A percentile compares a stretch with the other conserved stretches of the same genome.
phyloP scores from a whole-genome alignment of 352 stramenopile species.

The Globisporangium paroecandrum region DNA sequence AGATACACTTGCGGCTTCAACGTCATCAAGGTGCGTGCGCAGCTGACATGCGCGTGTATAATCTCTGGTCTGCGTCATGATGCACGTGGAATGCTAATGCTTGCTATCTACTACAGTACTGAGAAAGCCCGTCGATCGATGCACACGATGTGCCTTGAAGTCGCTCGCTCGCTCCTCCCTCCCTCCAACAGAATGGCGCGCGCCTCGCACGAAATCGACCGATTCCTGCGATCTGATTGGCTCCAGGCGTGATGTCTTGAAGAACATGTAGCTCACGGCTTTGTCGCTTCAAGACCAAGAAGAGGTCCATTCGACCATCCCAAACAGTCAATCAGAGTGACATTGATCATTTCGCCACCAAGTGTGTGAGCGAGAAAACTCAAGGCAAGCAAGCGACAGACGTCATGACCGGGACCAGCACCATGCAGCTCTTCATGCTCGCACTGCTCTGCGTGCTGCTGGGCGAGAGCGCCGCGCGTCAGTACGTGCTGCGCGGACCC shows the following conservation, averaged over 20 bases:
- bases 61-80: too few relatives aligned
- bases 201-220: too few relatives aligned
- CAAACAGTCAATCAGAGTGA: neutral
- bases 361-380: neutral
- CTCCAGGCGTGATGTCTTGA: constrained; percentile 4
- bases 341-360: neutral
- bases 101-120: too few relatives aligned
- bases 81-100: too few relatives aligned
- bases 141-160: neutral
- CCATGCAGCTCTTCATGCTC: constrained; percentile 19
- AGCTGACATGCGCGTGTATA: too few relatives aligned
- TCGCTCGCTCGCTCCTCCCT: neutral
- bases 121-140: too few relatives aligned
- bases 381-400: neutral
- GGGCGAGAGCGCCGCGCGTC: constrained; percentile 10
- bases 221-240: constrained; percentile 6
- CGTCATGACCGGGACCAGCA: constrained; percentile 4
- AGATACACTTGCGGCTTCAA: too few relatives aligned
- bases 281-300: neutral
- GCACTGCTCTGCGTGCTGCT: constrained; percentile 7
- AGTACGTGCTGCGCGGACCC: constrained; percentile 5
- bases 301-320: neutral
- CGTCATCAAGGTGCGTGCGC: too few relatives aligned
- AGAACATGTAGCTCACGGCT: constrained; percentile 5
- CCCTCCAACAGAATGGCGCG: neutral